These are phyloP conservation scores for Globisporangium apiculatum DNA, from an alignment of 352 stramenopile species.

Conservation along the genomic window DNA sequence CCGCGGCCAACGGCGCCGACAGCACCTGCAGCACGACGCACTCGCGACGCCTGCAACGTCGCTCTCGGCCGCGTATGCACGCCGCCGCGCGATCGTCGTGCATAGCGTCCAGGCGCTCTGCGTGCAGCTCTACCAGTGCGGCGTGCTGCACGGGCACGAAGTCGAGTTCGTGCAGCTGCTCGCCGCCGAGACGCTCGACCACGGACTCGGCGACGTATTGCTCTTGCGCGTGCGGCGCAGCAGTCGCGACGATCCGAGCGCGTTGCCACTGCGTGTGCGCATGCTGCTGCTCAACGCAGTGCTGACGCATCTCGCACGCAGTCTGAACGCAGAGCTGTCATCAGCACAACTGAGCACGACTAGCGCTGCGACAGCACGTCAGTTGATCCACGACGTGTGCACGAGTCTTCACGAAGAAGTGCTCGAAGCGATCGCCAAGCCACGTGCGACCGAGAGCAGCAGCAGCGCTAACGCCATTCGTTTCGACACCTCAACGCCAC, in stretches of 20 bases:
- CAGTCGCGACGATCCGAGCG: not conserved
- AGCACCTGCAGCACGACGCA: not conserved
- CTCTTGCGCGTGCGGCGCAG: not conserved
- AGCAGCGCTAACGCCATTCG: no score
- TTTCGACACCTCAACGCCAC: no score
- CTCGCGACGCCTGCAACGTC: constrained; percentile 1
- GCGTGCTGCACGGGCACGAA: constrained; percentile 19
- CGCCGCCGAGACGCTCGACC: constrained; percentile 3
- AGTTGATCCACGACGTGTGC: constrained; percentile 27
- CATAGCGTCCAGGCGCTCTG: constrained; percentile 26
- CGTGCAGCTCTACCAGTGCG: constrained; percentile 31
- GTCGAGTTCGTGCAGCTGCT: constrained; percentile 13
- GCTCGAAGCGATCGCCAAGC: constrained; percentile 21
- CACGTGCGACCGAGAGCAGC: not conserved
- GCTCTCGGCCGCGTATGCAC: constrained; percentile 4
- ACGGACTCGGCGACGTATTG: constrained; percentile 12
- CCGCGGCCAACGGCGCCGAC: not conserved
- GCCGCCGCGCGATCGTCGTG: constrained; percentile 11
- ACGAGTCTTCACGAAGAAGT: constrained; percentile 33
- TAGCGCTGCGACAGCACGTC: constrained; percentile 3
- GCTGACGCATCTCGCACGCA: not conserved
- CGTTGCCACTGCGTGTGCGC: constrained; percentile 19
- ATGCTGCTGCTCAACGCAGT: constrained; percentile 13
- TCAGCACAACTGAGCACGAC: no score
- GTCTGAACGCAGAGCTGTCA: no score